A percentile compares a stretch with the other conserved stretches of the same genome.
Conservation (phyloP, 2,329 filamentous ascomycete species). For the Lachnellula willkommii region DNA sequence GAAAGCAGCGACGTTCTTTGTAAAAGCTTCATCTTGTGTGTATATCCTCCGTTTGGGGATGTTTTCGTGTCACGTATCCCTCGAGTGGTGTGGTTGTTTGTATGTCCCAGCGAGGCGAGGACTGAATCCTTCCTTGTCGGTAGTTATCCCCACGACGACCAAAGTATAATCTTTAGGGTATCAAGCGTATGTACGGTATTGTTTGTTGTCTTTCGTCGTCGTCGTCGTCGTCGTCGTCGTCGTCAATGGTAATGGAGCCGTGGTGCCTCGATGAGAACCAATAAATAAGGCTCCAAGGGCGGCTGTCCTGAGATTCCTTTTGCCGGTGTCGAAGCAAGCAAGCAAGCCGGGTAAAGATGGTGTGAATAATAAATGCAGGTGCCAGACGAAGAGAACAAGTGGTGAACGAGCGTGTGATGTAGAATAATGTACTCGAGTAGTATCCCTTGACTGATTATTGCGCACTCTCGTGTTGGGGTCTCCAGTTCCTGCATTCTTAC, state of each 20-base stretch:
- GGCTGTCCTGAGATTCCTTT: too few relatives aligned
- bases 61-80: background rate
- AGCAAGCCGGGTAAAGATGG: too few relatives aligned
- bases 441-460: too few relatives aligned
- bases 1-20: constrained; percentile 12
- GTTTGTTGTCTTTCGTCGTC: background rate
- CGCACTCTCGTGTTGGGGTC: too few relatives aligned
- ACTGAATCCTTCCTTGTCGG: constrained; percentile 1
- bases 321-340: too few relatives aligned
- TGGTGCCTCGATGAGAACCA: too few relatives aligned
- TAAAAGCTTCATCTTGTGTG: constrained; percentile 18
- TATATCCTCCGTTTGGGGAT: background rate
- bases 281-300: too few relatives aligned
- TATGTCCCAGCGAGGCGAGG: background rate
- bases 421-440: too few relatives aligned
- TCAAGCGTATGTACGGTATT: background rate
- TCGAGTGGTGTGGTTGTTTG: constrained; percentile 1
- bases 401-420: too few relatives aligned
- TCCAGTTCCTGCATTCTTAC: too few relatives aligned
- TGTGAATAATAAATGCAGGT: too few relatives aligned
- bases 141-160: background rate
- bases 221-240: background rate
- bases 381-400: too few relatives aligned
- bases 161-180: background rate
- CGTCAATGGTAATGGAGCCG: background rate